Evolutionary conservation across 2,329 filamentous ascomycete species (phyloP).

Genomic region (Cladosporium sp.): DNA sequence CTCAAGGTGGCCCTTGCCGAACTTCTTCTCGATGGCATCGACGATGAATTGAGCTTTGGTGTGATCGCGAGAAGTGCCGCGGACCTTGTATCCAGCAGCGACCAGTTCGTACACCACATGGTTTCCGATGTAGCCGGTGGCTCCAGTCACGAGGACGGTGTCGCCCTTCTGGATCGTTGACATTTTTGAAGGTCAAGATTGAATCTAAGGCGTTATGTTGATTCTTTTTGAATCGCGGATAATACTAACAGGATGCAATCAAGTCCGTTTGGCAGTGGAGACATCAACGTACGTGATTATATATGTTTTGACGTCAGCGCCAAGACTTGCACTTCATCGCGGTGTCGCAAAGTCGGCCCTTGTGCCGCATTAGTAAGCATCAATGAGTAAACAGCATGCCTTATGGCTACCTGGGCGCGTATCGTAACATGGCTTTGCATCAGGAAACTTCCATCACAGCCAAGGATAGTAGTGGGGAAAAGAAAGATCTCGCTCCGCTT

Average conservation of each 20-base stretch:
- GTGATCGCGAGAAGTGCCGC: conserved; percentile 22
- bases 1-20: conserved; percentile 31
- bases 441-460: no score
- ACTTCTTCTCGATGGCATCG: conserved; percentile 22
- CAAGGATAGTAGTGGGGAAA: neutral
- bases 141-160: conserved; percentile 25
- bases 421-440: neutral
- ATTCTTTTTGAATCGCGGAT: no score
- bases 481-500: neutral
- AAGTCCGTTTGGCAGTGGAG: no score
- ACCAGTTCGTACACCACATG: conserved; percentile 27
- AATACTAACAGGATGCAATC: no score
- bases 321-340: neutral
- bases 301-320: neutral
- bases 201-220: neutral
- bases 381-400: neutral
- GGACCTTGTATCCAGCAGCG: conserved; percentile 23
- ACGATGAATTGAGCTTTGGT: conserved; percentile 23
- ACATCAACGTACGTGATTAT: neutral
- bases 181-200: neutral
- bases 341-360: no score
- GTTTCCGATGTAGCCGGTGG: conserved; percentile 22
- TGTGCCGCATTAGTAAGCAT: neutral
- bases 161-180: conserved; percentile 20
- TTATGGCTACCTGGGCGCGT: neutral